Percentiles rank a stretch among this genome's conserved stretches.
phyloP scores from a whole-genome alignment of 2,329 filamentous ascomycete genomes.

The Pseudogymnoascus sp. region DNA sequence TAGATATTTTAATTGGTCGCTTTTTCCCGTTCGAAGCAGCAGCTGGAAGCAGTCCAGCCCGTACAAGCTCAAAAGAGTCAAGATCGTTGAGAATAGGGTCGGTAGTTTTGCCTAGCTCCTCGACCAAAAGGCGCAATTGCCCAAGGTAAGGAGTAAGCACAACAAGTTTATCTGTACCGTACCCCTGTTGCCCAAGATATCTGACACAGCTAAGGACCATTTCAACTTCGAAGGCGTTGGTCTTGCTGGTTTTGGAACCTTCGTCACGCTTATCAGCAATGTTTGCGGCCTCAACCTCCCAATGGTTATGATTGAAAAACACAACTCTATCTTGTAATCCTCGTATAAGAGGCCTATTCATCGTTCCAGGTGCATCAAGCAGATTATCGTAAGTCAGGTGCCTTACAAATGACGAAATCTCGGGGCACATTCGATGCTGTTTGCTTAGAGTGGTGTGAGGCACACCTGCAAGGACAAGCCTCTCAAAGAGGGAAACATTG shows the following conservation, averaged over 20 bases:
- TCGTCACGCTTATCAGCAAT: too few species aligned
- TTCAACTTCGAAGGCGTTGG: neutral
- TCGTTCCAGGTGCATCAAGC: neutral
- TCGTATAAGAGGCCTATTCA: neutral
- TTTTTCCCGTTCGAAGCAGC: neutral
- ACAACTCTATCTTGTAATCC: neutral
- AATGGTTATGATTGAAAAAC: neutral
- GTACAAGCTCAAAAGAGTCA: neutral
- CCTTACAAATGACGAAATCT: neutral
- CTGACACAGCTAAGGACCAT: neutral
- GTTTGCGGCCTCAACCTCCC: neutral
- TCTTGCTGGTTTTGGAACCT: neutral
- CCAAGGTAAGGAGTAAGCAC: neutral
- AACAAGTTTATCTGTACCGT: neutral
- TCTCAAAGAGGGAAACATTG: constrained; percentile 44
- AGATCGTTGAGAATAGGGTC: neutral
- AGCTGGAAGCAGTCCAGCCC: neutral
- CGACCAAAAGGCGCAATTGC: neutral
- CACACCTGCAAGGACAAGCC: constrained; percentile 32
- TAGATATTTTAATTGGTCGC: neutral
- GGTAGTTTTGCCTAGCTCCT: neutral
- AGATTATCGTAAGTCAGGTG: neutral
- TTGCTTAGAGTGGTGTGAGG: neutral
- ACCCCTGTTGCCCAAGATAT: neutral
- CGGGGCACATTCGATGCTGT: neutral